Evolutionary conservation across 2,329 filamentous ascomycete genomes (phyloP).

Genomic region (Phoma herbarum): DNA sequence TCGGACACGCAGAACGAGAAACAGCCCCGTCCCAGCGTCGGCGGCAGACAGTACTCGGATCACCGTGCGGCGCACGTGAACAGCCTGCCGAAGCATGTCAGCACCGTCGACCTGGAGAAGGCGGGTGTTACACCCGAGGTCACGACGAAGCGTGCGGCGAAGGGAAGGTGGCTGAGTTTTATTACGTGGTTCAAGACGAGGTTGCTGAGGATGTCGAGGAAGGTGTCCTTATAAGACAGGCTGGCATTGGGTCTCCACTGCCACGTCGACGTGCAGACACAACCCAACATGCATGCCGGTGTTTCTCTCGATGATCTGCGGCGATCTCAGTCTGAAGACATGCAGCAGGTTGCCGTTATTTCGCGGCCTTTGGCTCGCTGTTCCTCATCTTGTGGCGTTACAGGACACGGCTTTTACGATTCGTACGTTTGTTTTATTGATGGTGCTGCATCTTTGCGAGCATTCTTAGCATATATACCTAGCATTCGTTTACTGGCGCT

Average conservation of each 20-base stretch:
- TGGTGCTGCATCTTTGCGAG: slow-evolving; percentile 36
- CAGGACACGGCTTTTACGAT: slow-evolving; percentile 29
- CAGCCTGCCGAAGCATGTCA: slow-evolving; percentile 46
- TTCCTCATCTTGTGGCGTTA: slow-evolving; percentile 32
- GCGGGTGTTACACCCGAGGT: slow-evolving; percentile 38
- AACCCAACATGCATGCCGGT: not conserved
- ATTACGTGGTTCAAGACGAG: slow-evolving; percentile 66
- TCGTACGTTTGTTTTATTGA: slow-evolving; percentile 18
- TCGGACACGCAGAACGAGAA: slow-evolving; percentile 45
- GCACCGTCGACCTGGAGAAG: slow-evolving; percentile 44
- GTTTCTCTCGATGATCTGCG: too few relatives aligned
- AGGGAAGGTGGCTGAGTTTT: slow-evolving; percentile 62
- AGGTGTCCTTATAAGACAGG: slow-evolving; percentile 7
- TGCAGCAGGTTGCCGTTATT: too few relatives aligned
- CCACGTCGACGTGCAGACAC: not conserved
- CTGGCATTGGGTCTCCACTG: not conserved
- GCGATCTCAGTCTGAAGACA: too few relatives aligned
- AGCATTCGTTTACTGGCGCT: slow-evolving; percentile 25
- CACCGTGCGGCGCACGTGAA: slow-evolving; percentile 47
- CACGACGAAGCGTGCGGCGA: slow-evolving; percentile 48
- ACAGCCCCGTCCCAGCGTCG: slow-evolving; percentile 43
- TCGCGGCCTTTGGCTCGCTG: too few relatives aligned
- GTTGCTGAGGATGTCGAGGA: slow-evolving; percentile 58
- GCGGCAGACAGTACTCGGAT: slow-evolving; percentile 51
- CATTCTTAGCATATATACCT: slow-evolving; percentile 27